Evolutionary conservation across 2,329 filamentous ascomycete species (phyloP), one percentile per base, ranked within the genome.

Genomic region (Colletotrichum agaves): DNA sequence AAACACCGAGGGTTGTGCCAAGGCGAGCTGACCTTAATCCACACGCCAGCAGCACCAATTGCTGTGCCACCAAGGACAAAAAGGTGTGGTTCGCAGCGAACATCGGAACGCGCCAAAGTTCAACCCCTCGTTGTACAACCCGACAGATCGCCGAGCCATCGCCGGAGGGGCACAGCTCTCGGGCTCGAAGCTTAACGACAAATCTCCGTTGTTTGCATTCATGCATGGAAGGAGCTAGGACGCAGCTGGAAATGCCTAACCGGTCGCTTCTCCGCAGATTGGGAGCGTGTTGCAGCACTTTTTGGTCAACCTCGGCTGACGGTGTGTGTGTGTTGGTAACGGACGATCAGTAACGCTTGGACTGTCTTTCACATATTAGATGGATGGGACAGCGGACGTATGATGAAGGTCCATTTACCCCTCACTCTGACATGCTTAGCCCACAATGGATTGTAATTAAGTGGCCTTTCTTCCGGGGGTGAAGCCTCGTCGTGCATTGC

Each of bases 121-220:
- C 46, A 47, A 59, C 61, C 65, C 61, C 61, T 67, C 61, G 46
- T 41, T 7, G 35, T 33, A 59, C 44, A 67, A 47, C 47, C 65
- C 65, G 65, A 68, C 61, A 55, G 61, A 68, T 65, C 61, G 41
- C 65, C 65, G 65, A 68, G 43, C 41, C 65, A 68, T 53, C 61
- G 17, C 65, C 65, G 65, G 39, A 37, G 61, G 41, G 61, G 43
- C 12, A 46, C 52, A 19, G 13, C 52, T 57, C 13, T 49, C 27
- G 37, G 21, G 41, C 49, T 68, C 46, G n/a, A 43, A 60, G 61
- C 46, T 68, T 60, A 46, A 68, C 65, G 65, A 68, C 65, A 68
- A 65, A 68, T 68, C 65, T 65, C 65, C 65, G 61, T 49, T 17
- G 46, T 53, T 46, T 43, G 53, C 3, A 13, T 59, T 47, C 47